Evolutionary conservation across 306 rosid genomes (phyloP).

Genomic region (Ammopiptanthus mongolicus): DNA sequence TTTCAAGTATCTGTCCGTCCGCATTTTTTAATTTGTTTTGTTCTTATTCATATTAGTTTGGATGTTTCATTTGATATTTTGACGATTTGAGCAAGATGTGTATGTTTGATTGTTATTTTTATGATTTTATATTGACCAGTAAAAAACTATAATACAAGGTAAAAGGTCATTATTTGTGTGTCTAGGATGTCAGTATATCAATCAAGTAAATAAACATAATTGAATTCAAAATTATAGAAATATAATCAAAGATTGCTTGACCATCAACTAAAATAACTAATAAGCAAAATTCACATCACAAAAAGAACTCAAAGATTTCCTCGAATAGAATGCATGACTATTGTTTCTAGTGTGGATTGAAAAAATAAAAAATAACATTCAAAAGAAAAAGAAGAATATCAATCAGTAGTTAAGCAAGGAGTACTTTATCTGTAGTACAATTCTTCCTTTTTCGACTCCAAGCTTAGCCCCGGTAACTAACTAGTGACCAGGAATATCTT

Average conservation of each 20-base stretch:
- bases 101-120: too few relatives aligned
- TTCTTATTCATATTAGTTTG: too few relatives aligned
- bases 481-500: slow-evolving; percentile 98
- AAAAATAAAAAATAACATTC: slow-evolving; percentile 24
- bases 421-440: slow-evolving; percentile 78
- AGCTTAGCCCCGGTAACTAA: slow-evolving; percentile 98
- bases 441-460: slow-evolving; percentile 93
- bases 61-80: too few relatives aligned
- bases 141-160: background rate
- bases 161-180: slow-evolving; percentile 2
- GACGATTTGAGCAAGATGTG: too few relatives aligned
- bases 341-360: slow-evolving; percentile 37
- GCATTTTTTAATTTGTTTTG: too few relatives aligned
- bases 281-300: slow-evolving; percentile 43
- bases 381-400: background rate
- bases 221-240: slow-evolving; percentile 26
- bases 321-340: slow-evolving; percentile 86
- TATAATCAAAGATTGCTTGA: slow-evolving; percentile 34
- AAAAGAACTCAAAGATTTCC: slow-evolving; percentile 45
- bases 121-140: background rate
- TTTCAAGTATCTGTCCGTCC: too few relatives aligned
- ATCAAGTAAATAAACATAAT: slow-evolving; percentile 25
- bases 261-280: slow-evolving; percentile 33
- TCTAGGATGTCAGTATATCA: slow-evolving; percentile 10
- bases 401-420: slow-evolving; percentile 86